phyloP scores from a whole-genome alignment of 2,329 filamentous ascomycete genomes.

The Metarhizium robertsii region DNA sequence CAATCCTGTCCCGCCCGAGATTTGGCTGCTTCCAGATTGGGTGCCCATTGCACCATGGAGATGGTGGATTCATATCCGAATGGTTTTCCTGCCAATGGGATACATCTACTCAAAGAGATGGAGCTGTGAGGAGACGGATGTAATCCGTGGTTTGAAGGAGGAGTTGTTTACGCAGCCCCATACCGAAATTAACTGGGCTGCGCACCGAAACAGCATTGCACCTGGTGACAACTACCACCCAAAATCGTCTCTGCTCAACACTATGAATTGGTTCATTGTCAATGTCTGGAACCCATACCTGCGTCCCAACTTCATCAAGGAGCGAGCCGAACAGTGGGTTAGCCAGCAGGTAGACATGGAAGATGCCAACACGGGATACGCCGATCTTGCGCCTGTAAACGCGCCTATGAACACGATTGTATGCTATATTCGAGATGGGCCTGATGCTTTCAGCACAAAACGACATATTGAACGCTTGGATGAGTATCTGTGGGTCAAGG shows the following conservation, averaged over 20 bases:
- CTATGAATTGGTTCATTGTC: constrained; percentile 68
- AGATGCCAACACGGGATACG: constrained; percentile 84
- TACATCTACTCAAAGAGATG: constrained; percentile 81
- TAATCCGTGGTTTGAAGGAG: constrained; percentile 63
- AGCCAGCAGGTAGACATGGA: constrained; percentile 83
- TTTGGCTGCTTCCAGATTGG: constrained; percentile 92
- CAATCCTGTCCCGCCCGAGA: constrained; percentile 85
- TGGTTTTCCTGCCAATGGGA: constrained; percentile 89
- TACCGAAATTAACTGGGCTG: constrained; percentile 66
- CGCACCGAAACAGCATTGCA: constrained; percentile 74
- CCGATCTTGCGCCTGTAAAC: constrained; percentile 81
- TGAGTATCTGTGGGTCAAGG: constrained; percentile 86
- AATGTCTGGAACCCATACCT: constrained; percentile 75
- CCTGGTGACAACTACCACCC: constrained; percentile 83
- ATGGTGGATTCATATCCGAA: constrained; percentile 98
- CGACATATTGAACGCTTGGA: constrained; percentile 72
- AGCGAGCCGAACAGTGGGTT: constrained; percentile 69
- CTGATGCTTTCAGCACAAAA: constrained; percentile 59
- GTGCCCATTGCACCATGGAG: constrained; percentile 82
- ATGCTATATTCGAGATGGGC: constrained; percentile 78
- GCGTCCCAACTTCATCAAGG: constrained; percentile 53
- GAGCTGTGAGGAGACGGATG: constrained; percentile 63
- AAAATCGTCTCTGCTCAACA: constrained; percentile 75
- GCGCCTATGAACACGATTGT: constrained; percentile 81
- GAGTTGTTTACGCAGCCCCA: constrained; percentile 79